A percentile compares a stretch with the other conserved stretches of the same genome.
Evolutionary conservation across 2,329 filamentous ascomycete species (phyloP).

Genomic region (Pseudocercospora eumusae): DNA sequence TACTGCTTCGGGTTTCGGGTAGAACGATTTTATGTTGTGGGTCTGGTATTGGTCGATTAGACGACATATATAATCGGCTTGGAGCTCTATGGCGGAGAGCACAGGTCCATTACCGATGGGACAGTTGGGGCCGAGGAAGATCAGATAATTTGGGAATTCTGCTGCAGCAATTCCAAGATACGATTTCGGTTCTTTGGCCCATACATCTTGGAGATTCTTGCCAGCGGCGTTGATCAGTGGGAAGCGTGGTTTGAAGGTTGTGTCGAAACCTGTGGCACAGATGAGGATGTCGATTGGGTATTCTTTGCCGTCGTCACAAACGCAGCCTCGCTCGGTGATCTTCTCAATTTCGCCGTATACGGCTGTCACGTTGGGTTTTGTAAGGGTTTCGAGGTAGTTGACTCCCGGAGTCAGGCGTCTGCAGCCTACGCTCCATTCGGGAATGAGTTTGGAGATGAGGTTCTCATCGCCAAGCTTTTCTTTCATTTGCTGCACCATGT

Average conservation of each 20-base stretch:
- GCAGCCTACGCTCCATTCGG: conserved; percentile 46
- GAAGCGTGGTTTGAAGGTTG: conserved; percentile 35
- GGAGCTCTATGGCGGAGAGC: conserved; percentile 23
- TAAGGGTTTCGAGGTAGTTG: conserved; percentile 45
- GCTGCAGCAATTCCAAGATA: conserved; percentile 23
- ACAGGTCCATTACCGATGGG: conserved; percentile 24
- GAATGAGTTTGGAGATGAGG: conserved; percentile 48
- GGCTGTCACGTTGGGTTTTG: conserved; percentile 35
- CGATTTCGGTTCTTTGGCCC: conserved; percentile 21
- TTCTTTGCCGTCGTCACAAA: conserved; percentile 33
- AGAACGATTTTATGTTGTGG: conserved; percentile 24
- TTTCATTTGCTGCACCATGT: conserved; percentile 44
- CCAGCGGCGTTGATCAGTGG: conserved; percentile 13
- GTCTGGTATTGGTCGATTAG: conserved; percentile 27
- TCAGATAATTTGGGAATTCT: conserved; percentile 24
- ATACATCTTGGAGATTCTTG: conserved; percentile 22
- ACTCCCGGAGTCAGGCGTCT: conserved; percentile 45
- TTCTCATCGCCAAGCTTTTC: conserved; percentile 42
- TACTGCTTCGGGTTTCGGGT: conserved; percentile 45
- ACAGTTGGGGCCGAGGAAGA: conserved; percentile 25
- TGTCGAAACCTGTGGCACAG: conserved; percentile 60
- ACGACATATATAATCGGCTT: conserved; percentile 23
- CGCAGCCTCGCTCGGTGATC: conserved; percentile 36
- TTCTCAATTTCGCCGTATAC: conserved; percentile 36
- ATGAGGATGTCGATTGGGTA: conserved; percentile 54